Percentiles rank a stretch among this genome's conserved stretches.
Conservation (phyloP, 257 asterid genomes). For the Marsdenia floribunda region DNA sequence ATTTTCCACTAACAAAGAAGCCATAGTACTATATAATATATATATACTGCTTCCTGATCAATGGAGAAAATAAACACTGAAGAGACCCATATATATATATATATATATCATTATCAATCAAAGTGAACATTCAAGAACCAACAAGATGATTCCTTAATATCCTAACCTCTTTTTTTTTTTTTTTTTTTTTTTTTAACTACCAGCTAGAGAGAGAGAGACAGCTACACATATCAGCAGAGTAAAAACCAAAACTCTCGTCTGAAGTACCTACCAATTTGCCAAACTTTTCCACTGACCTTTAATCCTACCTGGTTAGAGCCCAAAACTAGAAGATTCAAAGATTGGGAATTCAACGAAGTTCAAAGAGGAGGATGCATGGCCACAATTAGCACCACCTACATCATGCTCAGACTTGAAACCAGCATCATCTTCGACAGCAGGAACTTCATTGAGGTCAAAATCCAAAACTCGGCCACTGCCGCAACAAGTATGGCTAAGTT, state of each 20-base stretch:
- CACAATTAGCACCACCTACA: neutral
- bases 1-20: constrained; percentile 18
- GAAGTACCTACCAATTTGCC: neutral
- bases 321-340: constrained; percentile 9
- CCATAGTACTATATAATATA: constrained; percentile 17
- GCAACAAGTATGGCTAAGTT: constrained; percentile 13
- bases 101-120: too few species aligned
- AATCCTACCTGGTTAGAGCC: constrained; percentile 4
- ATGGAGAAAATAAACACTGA: constrained; percentile 17
- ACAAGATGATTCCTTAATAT: constrained; percentile 13
- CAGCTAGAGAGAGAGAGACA: neutral
- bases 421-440: constrained; percentile 26
- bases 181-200: neutral
- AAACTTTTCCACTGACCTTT: neutral
- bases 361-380: constrained; percentile 13
- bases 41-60: constrained; percentile 15
- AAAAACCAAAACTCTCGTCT: neutral
- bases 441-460: constrained; percentile 52
- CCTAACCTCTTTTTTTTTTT: neutral
- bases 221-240: neutral
- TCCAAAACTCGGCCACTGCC: constrained; percentile 17
- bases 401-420: constrained; percentile 8
- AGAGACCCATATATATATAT: neutral
- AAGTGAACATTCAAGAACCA: constrained; percentile 17
- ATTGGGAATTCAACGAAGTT: constrained; percentile 14